phyloP scores from a whole-genome alignment of 192 early-diverging fungal genomes.

The Neocallimastix lanati region DNA sequence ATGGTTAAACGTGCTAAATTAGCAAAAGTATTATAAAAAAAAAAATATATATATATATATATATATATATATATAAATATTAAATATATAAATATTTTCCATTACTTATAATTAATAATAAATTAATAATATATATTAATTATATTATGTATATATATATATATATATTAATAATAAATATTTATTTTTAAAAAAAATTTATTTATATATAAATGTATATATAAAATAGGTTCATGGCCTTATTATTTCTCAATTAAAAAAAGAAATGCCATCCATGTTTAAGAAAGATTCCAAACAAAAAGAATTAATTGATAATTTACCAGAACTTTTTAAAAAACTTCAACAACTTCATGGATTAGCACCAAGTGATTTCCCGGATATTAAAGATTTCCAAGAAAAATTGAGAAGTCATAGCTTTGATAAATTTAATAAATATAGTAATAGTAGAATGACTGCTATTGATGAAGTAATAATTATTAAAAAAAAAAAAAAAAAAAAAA shows the following conservation, averaged over 20 bases:
- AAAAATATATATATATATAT: too few relatives aligned
- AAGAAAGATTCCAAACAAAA: slow-evolving; percentile 49
- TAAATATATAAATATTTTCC: too few relatives aligned
- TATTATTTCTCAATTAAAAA: slow-evolving; percentile 62
- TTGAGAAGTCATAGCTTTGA: slow-evolving; percentile 58
- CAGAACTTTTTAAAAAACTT: slow-evolving; percentile 55
- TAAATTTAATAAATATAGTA: slow-evolving; percentile 57
- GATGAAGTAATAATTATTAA: too few relatives aligned
- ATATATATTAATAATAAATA: too few relatives aligned
- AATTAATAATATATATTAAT: too few relatives aligned
- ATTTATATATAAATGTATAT: too few relatives aligned
- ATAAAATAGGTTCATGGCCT: slow-evolving; percentile 75
- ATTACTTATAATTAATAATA: too few relatives aligned
- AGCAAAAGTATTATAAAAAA: too few relatives aligned
- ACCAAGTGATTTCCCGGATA: slow-evolving; percentile 69
- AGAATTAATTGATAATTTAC: slow-evolving; percentile 49
- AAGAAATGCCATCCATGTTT: slow-evolving; percentile 68
- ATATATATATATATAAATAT: too few relatives aligned
- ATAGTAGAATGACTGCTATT: slow-evolving; percentile 36
- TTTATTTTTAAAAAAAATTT: too few relatives aligned
- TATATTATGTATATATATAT: too few relatives aligned
- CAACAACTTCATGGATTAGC: slow-evolving; percentile 50
- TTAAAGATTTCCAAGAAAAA: slow-evolving; percentile 47
- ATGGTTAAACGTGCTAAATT: slow-evolving; percentile 68
- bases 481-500: too few relatives aligned